These are phyloP conservation scores for Plasmodium coatneyi DNA, from an alignment of 169 alveolate genomes.

Conservation along the genomic window DNA sequence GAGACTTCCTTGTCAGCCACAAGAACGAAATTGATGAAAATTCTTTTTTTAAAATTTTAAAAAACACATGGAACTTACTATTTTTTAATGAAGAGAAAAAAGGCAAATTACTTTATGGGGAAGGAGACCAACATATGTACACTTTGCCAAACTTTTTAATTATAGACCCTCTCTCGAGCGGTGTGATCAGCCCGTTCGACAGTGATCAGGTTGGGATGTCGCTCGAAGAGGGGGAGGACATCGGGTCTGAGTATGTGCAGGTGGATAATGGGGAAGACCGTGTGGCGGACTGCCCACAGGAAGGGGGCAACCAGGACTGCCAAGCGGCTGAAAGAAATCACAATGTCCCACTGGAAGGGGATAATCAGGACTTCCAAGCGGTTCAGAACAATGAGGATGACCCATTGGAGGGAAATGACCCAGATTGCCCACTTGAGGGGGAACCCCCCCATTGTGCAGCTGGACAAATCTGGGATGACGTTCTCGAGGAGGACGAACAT, in stretches of 20 bases:
- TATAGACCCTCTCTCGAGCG: conserved; percentile 5
- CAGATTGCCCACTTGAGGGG: no score
- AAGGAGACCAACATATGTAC: conserved; percentile 27
- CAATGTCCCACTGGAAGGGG: no score
- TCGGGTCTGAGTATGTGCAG: neutral
- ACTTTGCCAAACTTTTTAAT: conserved; percentile 20
- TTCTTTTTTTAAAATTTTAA: conserved; percentile 36
- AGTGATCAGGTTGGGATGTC: neutral
- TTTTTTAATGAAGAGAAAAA: conserved; percentile 33
- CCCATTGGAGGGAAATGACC: neutral
- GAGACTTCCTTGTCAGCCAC: conserved; percentile 4
- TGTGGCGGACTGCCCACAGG: neutral
- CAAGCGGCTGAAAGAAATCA: neutral
- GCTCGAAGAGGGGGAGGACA: neutral
- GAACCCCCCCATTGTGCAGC: neutral
- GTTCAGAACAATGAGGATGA: neutral
- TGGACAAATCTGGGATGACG: neutral
- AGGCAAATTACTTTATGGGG: neutral
- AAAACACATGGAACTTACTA: conserved; percentile 6
- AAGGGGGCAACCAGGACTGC: neutral
- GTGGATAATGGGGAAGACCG: neutral
- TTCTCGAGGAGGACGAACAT: neutral
- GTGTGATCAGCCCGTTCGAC: neutral
- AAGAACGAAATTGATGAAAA: conserved; percentile 43
- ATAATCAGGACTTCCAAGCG: neutral